A percentile compares a stretch with the other conserved stretches of the same genome.
phyloP scores from a whole-genome alignment of 306 rosid genomes.

The Cicer cuneatum region DNA sequence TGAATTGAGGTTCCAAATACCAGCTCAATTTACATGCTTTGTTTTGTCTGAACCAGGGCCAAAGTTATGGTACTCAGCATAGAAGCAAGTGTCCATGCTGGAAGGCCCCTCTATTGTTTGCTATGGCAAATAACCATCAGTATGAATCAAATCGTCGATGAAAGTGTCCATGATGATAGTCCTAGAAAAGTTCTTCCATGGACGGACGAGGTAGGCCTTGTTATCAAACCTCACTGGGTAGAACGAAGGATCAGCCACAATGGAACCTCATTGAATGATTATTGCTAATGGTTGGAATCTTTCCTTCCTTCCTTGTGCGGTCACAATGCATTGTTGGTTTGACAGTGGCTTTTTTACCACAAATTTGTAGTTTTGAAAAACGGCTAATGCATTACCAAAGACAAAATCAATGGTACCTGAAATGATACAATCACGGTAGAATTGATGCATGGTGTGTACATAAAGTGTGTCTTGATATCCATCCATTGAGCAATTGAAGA shows the following conservation, averaged over 20 bases:
- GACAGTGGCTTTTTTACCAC: slow-evolving; percentile 60
- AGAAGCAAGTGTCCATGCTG: too few species aligned
- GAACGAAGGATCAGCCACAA: slow-evolving; percentile 44
- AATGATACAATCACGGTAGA: slow-evolving; percentile 64
- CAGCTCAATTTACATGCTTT: too few species aligned
- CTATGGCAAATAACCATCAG: too few species aligned
- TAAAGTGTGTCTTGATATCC: slow-evolving; percentile 53
- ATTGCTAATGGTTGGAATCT: slow-evolving; percentile 56
- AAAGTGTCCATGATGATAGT: slow-evolving; percentile 60
- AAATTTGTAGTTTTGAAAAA: slow-evolving; percentile 75
- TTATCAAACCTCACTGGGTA: too few species aligned
- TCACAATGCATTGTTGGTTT: slow-evolving; percentile 48
- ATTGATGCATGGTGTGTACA: slow-evolving; percentile 68
- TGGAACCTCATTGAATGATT: slow-evolving; percentile 51
- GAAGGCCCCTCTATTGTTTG: too few species aligned
- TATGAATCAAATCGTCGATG: slow-evolving; percentile 60
- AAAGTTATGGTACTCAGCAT: too few species aligned
- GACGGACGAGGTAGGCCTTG: too few species aligned
- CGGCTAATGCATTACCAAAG: slow-evolving; percentile 57
- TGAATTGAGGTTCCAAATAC: too few species aligned
- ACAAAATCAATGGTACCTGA: slow-evolving; percentile 80
- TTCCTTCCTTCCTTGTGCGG: slow-evolving; percentile 37
- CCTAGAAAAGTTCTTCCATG: too few species aligned
- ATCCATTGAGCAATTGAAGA: slow-evolving; percentile 66
- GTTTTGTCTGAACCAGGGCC: too few species aligned